Conservation (phyloP, 176 grass and related monocot genomes). For the Zoysia japonica region DNA sequence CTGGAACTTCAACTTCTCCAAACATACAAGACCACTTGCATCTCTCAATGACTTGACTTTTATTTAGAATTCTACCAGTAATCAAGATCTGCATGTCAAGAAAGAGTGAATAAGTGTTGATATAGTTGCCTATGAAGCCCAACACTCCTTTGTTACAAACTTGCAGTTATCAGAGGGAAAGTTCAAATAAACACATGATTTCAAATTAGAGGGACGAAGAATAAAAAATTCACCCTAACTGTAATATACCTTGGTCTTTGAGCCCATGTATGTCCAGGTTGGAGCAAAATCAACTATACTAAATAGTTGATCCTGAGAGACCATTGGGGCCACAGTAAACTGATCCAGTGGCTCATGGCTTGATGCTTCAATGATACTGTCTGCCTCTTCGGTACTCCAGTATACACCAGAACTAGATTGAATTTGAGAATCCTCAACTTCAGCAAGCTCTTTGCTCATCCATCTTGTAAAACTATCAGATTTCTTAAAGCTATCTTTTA, state of each 20-base stretch:
- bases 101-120: slow-evolving; percentile 22
- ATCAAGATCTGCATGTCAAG: slow-evolving; percentile 66
- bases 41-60: slow-evolving; percentile 40
- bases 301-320: slow-evolving; percentile 83
- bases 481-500: slow-evolving; percentile 63
- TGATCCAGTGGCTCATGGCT: slow-evolving; percentile 61
- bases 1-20: slow-evolving; percentile 85
- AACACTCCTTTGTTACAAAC: not conserved
- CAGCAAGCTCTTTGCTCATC: slow-evolving; percentile 76
- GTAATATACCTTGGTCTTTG: slow-evolving; percentile 69
- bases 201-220: not conserved
- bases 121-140: not conserved
- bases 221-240: not conserved
- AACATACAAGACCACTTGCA: slow-evolving; percentile 96
- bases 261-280: slow-evolving; percentile 64
- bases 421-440: slow-evolving; percentile 66
- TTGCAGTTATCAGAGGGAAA: not conserved
- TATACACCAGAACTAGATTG: slow-evolving; percentile 55
- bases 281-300: slow-evolving; percentile 86
- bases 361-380: slow-evolving; percentile 62
- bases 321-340: slow-evolving; percentile 60
- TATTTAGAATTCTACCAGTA: slow-evolving; percentile 60
- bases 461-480: slow-evolving; percentile 86
- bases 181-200: not conserved
- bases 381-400: slow-evolving; percentile 65